Conservation (phyloP, 495 filamentous ascomycete genomes). For the Neurospora terricola region DNA sequence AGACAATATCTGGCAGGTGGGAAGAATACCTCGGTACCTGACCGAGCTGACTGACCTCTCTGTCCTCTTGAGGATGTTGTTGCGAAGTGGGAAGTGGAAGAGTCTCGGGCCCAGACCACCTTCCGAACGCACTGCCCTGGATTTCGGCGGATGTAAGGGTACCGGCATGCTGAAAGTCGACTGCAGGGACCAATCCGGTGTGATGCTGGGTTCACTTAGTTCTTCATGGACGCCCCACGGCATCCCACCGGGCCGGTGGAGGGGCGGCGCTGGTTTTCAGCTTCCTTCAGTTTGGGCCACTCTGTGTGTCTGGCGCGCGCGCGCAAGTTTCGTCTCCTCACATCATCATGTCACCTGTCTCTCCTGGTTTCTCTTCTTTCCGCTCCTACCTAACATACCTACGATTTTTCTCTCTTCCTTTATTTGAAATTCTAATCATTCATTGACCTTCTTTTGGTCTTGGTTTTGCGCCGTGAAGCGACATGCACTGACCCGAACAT, state of each 20-base stretch:
- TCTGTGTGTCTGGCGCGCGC: not conserved
- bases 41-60: not conserved
- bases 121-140: not conserved
- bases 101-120: not conserved
- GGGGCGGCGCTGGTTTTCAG: not conserved
- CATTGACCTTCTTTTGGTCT: not conserved
- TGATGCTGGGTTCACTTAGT: not conserved
- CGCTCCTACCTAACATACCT: not conserved
- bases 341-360: not conserved
- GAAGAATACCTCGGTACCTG: not conserved
- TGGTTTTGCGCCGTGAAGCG: not conserved
- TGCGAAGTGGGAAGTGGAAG: not conserved
- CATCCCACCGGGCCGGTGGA: not conserved
- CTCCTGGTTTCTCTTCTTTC: not conserved
- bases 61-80: not conserved
- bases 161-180: not conserved
- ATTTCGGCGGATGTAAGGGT: not conserved
- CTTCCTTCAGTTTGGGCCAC: not conserved
- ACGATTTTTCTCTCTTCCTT: not conserved
- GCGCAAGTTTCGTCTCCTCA: not conserved
- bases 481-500: not conserved
- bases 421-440: not conserved
- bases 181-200: not conserved
- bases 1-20: not conserved
- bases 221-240: not conserved